A percentile compares a stretch with the other conserved stretches of the same genome.
These are phyloP conservation scores for Solanum peruvianum DNA, from an alignment of 257 asterid species.

Conservation along the genomic window DNA sequence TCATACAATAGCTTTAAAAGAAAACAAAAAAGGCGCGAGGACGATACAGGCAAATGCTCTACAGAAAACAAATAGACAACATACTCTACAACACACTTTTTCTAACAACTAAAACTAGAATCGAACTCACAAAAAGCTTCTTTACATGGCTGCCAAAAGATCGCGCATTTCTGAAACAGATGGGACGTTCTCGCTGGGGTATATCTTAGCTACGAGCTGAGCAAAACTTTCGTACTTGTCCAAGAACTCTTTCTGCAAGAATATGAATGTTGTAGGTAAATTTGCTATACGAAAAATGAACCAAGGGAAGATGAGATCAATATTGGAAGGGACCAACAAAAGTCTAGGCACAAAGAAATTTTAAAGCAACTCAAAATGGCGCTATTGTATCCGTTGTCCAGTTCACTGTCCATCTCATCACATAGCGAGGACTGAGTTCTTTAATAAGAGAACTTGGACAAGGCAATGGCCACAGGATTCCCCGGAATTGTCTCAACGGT, in stretches of 20 bases:
- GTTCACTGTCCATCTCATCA: background rate
- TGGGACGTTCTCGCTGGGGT: conserved; percentile 74
- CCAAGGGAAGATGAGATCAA: background rate
- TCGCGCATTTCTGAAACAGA: conserved; percentile 64
- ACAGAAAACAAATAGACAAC: background rate
- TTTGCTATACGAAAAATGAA: background rate
- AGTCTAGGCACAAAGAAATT: background rate
- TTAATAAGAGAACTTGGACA: background rate
- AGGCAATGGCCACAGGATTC: background rate
- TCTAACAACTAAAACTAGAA: background rate
- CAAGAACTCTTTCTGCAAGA: conserved; percentile 77
- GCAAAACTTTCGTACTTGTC: conserved; percentile 85
- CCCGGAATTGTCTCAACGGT: background rate
- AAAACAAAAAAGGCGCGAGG: background rate
- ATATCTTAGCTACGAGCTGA: conserved; percentile 69
- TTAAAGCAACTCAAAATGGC: background rate
- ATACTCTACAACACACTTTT: background rate
- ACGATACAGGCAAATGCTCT: background rate
- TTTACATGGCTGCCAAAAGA: conserved; percentile 70
- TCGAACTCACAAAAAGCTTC: background rate
- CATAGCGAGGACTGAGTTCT: background rate
- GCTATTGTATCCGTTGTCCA: background rate
- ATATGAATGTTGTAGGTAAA: background rate
- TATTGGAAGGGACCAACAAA: background rate
- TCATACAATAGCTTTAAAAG: background rate